Conservation (phyloP, 2,329 filamentous ascomycete genomes). For the Arthrobotrys conoides region DNA sequence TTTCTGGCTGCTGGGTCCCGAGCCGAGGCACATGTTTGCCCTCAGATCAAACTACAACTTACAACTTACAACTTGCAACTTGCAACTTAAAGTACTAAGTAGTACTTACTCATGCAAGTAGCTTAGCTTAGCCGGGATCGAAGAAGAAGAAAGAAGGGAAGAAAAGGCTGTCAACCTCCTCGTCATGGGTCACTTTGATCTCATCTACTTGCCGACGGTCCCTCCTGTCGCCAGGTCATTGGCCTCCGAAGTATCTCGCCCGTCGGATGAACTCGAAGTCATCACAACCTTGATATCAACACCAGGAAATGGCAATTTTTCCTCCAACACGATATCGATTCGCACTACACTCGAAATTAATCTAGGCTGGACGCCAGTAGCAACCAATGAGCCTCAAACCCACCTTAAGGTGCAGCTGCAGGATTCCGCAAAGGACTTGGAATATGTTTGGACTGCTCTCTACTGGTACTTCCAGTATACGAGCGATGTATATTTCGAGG, state of each 20-base stretch:
- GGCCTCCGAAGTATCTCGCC: conserved; percentile 1
- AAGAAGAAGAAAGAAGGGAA: too few species aligned
- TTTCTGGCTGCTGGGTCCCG: conserved; percentile 15
- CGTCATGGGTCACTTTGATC: conserved; percentile 6
- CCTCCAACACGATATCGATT: background rate
- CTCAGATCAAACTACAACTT: too few species aligned
- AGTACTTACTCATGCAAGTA: too few species aligned
- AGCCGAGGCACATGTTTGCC: conserved; percentile 46
- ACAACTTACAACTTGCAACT: too few species aligned
- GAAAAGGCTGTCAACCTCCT: background rate
- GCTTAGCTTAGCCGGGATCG: too few species aligned
- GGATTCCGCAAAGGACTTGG: background rate
- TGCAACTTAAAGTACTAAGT: too few species aligned
- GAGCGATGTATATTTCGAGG: background rate
- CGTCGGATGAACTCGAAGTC: conserved; percentile 10
- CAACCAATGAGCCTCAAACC: background rate
- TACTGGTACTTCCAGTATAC: conserved; percentile 49
- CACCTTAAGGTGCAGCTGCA: conserved; percentile 22
- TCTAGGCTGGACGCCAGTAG: background rate
- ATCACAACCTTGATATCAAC: conserved; percentile 4
- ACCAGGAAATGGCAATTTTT: background rate
- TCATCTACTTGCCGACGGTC: conserved; percentile 44
- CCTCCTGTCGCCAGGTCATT: conserved; percentile 28
- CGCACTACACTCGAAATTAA: background rate
- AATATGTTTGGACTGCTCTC: conserved; percentile 38